A percentile compares a stretch with the other conserved stretches of the same genome.
Evolutionary conservation across 371 early-diverging fungal genomes (phyloP).

Genomic region (Apophysomyces trapeziformis): DNA sequence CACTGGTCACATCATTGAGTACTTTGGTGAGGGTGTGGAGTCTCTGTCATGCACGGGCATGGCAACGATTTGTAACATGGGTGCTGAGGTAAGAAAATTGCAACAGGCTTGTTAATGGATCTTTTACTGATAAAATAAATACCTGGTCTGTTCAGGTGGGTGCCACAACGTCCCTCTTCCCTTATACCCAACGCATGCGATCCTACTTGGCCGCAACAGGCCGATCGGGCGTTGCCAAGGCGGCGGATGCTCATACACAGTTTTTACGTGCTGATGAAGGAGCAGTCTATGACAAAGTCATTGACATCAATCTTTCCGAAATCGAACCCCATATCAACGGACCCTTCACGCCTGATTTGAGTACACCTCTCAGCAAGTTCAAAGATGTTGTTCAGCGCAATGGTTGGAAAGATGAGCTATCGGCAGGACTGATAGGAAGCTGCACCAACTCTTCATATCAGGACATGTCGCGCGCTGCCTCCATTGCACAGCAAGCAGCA

Average conservation of each 20-base stretch:
- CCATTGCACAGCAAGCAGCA: slow-evolving; percentile 83
- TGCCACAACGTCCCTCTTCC: slow-evolving; percentile 93
- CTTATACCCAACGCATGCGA: slow-evolving; percentile 79
- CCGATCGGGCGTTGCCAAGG: slow-evolving; percentile 71
- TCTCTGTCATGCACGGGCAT: slow-evolving; percentile 91
- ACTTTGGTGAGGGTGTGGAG: slow-evolving; percentile 89
- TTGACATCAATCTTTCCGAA: slow-evolving; percentile 87
- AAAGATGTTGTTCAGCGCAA: slow-evolving; percentile 75
- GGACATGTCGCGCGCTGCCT: slow-evolving; percentile 93
- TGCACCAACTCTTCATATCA: slow-evolving; percentile 97
- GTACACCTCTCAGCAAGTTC: slow-evolving; percentile 89
- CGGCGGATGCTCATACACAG: slow-evolving; percentile 62
- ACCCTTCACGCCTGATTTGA: slow-evolving; percentile 95
- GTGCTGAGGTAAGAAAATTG: slow-evolving; percentile 71
- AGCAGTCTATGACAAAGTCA: slow-evolving; percentile 81
- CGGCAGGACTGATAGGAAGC: slow-evolving; percentile 90
- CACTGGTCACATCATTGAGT: slow-evolving; percentile 91
- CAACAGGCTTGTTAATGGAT: not conserved
- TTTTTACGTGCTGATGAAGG: slow-evolving; percentile 61
- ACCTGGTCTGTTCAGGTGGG: slow-evolving; percentile 62
- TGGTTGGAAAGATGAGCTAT: slow-evolving; percentile 87
- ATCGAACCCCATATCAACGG: slow-evolving; percentile 97
- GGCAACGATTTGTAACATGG: slow-evolving; percentile 97
- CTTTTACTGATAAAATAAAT: not conserved
- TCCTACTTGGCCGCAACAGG: slow-evolving; percentile 81